Evolutionary conservation across 805 yeast species (phyloP).

Genomic region (Zygoascus flipseniorum): DNA sequence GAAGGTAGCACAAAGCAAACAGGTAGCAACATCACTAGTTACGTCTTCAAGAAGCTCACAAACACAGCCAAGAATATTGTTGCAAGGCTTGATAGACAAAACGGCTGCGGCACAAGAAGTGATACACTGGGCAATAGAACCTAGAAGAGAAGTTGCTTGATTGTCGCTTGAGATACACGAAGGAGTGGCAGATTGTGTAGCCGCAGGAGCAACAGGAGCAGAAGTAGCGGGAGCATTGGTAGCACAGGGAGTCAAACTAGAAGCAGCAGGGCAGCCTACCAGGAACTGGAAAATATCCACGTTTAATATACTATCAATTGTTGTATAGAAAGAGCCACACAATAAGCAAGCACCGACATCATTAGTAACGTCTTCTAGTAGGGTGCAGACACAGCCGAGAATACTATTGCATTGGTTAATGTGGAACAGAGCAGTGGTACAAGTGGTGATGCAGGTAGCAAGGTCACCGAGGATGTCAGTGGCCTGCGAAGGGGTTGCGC

Average conservation of each 20-base stretch:
- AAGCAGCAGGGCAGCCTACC: conserved; percentile 1
- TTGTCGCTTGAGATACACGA: not conserved
- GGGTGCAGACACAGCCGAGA: conserved; percentile 9
- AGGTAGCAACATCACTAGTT: conserved; percentile 3
- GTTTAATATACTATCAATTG: not conserved
- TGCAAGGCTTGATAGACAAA: not conserved
- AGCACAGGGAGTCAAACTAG: conserved; percentile 1
- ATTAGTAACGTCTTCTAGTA: conserved; percentile 8
- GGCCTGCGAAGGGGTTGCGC: conserved; percentile 2
- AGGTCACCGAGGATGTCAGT: conserved; percentile 6
- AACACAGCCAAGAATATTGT: not conserved
- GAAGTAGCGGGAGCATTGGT: not conserved
- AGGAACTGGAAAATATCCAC: conserved; percentile 1
- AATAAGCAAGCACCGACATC: conserved; percentile 11
- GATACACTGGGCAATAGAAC: not conserved
- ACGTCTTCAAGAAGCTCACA: conserved; percentile 1
- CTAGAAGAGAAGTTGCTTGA: not conserved
- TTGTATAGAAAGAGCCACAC: conserved; percentile 7
- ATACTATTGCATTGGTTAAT: conserved; percentile 10
- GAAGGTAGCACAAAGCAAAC: conserved; percentile 1
- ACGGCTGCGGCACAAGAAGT: conserved; percentile 1
- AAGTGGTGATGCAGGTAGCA: conserved; percentile 7
- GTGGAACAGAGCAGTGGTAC: conserved; percentile 6
- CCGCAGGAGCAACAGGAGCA: not conserved
- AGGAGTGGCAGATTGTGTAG: not conserved